Conservation (phyloP, 1,139 yeast genomes). For the Wickerhamomyces sp. region DNA sequence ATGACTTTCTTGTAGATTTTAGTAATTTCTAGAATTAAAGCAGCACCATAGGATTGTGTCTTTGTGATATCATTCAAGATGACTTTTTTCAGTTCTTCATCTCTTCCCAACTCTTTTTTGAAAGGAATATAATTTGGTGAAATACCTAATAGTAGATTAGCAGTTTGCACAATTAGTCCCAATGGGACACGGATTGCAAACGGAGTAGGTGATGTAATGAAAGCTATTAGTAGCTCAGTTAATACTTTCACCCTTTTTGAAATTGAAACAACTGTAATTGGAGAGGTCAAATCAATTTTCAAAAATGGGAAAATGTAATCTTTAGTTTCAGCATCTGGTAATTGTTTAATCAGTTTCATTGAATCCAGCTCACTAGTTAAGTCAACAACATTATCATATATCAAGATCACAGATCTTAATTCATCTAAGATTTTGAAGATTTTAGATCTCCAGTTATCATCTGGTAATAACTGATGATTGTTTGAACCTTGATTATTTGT, state of each 20-base stretch:
- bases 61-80: constrained; percentile 39
- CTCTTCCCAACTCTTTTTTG: constrained; percentile 55
- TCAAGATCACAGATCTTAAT: constrained; percentile 43
- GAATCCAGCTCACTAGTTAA: constrained; percentile 50
- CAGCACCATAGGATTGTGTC: constrained; percentile 42
- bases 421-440: constrained; percentile 41
- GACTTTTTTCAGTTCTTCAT: constrained; percentile 36
- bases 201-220: constrained; percentile 42
- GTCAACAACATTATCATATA: constrained; percentile 57
- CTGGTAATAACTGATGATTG: constrained; percentile 30
- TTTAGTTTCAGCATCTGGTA: constrained; percentile 29
- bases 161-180: constrained; percentile 45
- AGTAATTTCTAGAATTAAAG: constrained; percentile 37
- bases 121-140: constrained; percentile 51
- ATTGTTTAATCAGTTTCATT: constrained; percentile 29
- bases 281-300: constrained; percentile 53
- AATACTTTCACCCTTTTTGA: constrained; percentile 46
- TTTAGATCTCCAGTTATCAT: constrained; percentile 44
- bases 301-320: constrained; percentile 41
- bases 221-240: constrained; percentile 40
- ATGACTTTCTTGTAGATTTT: constrained; percentile 40
- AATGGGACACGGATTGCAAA: constrained; percentile 49
- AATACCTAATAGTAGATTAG: constrained; percentile 49
- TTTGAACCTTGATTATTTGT: constrained; percentile 30
- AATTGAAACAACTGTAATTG: constrained; percentile 45